Evolutionary conservation across 495 filamentous ascomycete species (phyloP).

Genomic region (Halenospora varia): DNA sequence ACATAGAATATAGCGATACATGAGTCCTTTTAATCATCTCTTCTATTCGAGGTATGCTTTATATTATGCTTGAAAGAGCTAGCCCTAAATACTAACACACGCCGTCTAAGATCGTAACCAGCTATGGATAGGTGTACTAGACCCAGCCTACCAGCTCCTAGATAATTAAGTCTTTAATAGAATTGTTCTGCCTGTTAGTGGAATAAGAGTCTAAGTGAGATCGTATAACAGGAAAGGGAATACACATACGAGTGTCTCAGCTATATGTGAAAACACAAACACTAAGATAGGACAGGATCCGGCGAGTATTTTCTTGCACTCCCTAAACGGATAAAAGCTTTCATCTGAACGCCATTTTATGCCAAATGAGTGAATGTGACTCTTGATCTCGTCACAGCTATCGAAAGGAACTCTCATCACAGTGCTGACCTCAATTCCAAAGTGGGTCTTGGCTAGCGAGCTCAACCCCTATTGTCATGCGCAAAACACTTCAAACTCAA

Average conservation of each 20-base stretch:
- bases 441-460: too few relatives aligned
- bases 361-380: too few relatives aligned
- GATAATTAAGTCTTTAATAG: conserved; percentile 7
- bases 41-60: conserved; percentile 3
- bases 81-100: conserved; percentile 15
- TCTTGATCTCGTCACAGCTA: too few relatives aligned
- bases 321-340: too few relatives aligned
- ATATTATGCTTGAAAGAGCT: conserved; percentile 4
- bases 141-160: conserved; percentile 8
- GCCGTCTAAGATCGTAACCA: conserved; percentile 12
- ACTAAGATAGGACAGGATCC: conserved; percentile 11
- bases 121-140: conserved; percentile 9
- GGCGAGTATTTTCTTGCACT: too few relatives aligned
- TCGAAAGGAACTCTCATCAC: too few relatives aligned
- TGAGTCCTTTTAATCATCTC: conserved; percentile 6
- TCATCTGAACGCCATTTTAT: too few relatives aligned
- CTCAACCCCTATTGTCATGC: too few relatives aligned
- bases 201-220: conserved; percentile 2
- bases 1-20: conserved; percentile 2
- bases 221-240: conserved; percentile 2
- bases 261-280: conserved; percentile 9
- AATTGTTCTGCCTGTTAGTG: conserved; percentile 5
- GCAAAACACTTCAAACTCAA: too few relatives aligned
- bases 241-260: conserved; percentile 13
- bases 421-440: too few relatives aligned